Percentiles rank a stretch among this genome's conserved stretches.
Evolutionary conservation across 345 rosid genomes (phyloP).

Genomic region (Eucalyptus melliodora): DNA sequence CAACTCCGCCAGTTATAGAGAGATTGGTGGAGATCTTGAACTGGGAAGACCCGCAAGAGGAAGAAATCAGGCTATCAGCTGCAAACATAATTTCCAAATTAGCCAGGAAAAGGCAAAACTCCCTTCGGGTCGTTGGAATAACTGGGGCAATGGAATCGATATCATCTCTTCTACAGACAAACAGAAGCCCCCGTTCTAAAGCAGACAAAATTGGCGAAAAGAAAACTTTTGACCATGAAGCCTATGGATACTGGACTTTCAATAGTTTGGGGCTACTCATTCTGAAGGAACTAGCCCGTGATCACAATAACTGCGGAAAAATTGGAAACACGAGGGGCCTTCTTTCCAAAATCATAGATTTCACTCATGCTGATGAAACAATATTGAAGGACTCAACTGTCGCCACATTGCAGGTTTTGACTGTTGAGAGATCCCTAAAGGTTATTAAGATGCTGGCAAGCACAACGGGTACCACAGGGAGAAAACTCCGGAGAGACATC

Average conservation of each 20-base stretch:
- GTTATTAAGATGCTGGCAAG: conserved; percentile 64
- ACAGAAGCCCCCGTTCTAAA: conserved; percentile 15
- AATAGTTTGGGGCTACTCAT: conserved; percentile 64
- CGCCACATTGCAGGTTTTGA: conserved; percentile 36
- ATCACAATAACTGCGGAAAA: conserved; percentile 75
- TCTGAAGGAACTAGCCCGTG: conserved; percentile 61
- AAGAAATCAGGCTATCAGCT: conserved; percentile 59
- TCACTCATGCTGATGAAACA: conserved; percentile 46
- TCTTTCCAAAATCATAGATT: conserved; percentile 60
- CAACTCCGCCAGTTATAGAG: conserved; percentile 40
- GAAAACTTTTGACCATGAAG: conserved; percentile 13
- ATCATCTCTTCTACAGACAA: conserved; percentile 60
- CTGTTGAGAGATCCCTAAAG: conserved; percentile 55
- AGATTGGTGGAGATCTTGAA: conserved; percentile 70
- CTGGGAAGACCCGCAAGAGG: conserved; percentile 70
- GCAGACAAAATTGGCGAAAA: conserved; percentile 57
- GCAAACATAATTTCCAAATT: conserved; percentile 58
- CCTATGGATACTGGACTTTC: conserved; percentile 48
- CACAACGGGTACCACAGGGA: conserved; percentile 54
- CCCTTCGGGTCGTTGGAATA: conserved; percentile 56
- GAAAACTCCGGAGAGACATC: conserved; percentile 52
- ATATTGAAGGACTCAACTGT: conserved; percentile 28
- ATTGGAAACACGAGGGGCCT: conserved; percentile 79
- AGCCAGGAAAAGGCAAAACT: conserved; percentile 57
- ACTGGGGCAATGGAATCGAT: conserved; percentile 84